These are phyloP conservation scores for Sporothrix euskadiensis DNA, from an alignment of 2,329 filamentous ascomycete species.

Conservation along the genomic window DNA sequence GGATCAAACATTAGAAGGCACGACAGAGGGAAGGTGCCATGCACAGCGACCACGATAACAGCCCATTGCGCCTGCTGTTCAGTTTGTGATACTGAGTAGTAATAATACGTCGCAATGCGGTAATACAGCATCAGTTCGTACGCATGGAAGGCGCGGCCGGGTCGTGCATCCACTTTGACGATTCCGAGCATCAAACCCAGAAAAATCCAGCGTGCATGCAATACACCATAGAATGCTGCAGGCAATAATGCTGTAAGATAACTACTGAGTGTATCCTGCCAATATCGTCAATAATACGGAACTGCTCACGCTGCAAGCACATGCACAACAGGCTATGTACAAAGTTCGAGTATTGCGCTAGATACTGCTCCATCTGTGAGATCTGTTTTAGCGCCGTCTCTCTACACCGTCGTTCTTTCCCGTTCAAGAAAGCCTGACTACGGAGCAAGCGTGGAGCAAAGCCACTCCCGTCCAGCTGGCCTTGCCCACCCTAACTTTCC, in stretches of 20 bases:
- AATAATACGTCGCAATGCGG: not conserved
- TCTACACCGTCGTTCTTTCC: constrained; percentile 15
- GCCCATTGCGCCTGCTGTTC: constrained; percentile 1
- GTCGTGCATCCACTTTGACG: not conserved
- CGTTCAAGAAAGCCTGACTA: constrained; percentile 26
- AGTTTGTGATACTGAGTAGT: no score
- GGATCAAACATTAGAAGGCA: not conserved
- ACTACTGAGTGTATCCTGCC: not conserved
- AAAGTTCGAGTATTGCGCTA: not conserved
- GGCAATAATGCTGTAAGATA: not conserved
- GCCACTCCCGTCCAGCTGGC: constrained; percentile 26
- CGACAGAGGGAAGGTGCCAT: not conserved
- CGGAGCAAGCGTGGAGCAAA: constrained; percentile 22
- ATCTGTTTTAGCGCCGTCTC: constrained; percentile 1
- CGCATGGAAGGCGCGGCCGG: not conserved
- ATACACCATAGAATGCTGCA: not conserved
- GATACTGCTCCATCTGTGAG: not conserved
- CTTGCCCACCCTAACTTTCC: constrained; percentile 18
- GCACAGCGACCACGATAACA: not conserved
- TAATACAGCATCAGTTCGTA: not conserved
- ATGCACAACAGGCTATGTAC: not conserved
- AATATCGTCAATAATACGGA: not conserved
- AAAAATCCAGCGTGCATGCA: not conserved
- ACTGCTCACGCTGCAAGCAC: not conserved
- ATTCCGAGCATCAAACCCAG: not conserved